Evolutionary conservation across 148 eudicot genomes (phyloP).

Genomic region (Talinum fruticosum): DNA sequence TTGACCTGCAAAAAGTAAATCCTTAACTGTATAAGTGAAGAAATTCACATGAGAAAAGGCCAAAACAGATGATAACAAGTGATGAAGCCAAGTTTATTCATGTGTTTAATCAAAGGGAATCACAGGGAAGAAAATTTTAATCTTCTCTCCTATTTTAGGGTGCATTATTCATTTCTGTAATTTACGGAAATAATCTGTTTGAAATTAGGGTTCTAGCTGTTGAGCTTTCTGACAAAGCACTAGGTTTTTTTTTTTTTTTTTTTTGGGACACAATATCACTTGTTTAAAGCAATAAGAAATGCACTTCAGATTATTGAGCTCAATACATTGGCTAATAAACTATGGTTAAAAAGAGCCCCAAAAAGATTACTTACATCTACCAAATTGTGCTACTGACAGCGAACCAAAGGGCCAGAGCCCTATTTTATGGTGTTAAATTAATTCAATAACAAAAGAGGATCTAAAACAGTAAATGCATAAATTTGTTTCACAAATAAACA

Average conservation of each 20-base stretch:
- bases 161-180: not conserved
- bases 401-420: not conserved
- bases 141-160: not conserved
- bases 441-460: not conserved
- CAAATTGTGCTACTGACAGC: not conserved
- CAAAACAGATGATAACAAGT: not conserved
- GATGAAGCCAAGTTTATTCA: not conserved
- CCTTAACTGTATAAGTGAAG: not conserved
- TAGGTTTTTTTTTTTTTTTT: too few species aligned
- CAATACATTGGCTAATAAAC: not conserved
- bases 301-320: too few species aligned
- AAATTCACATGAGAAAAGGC: not conserved
- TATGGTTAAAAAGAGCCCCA: not conserved
- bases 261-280: not conserved
- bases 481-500: not conserved
- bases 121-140: not conserved
- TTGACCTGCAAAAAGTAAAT: constrained; percentile 11
- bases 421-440: not conserved
- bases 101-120: not conserved
- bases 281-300: not conserved
- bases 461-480: not conserved
- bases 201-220: not conserved
- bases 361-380: not conserved
- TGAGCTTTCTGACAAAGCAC: not conserved
- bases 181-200: not conserved